Percentiles rank a stretch among this genome's conserved stretches.
phyloP scores from a whole-genome alignment of 78 protist species.

The Dictyostelium intermedium region DNA sequence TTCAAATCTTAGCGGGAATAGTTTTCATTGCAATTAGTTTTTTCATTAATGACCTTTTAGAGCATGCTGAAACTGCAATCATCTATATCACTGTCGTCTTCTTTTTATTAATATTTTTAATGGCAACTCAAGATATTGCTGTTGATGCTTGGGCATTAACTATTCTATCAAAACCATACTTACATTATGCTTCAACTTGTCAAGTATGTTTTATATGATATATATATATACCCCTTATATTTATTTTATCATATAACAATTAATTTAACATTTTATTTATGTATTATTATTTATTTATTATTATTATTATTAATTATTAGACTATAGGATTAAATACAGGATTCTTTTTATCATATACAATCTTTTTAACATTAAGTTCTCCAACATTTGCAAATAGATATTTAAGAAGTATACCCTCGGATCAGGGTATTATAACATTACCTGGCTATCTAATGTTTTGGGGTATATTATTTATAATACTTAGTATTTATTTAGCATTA shows the following conservation, averaged over 20 bases:
- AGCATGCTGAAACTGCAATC: background rate
- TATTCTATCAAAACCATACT: slow-evolving; percentile 58
- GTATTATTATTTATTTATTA: background rate
- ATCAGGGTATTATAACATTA: background rate
- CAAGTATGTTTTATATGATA: slow-evolving; percentile 44
- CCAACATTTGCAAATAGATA: slow-evolving; percentile 78
- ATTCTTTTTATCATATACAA: slow-evolving; percentile 83
- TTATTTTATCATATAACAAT: background rate
- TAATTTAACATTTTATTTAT: background rate
- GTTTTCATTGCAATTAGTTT: slow-evolving; percentile 10
- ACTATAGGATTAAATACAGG: slow-evolving; percentile 84
- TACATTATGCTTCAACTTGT: slow-evolving; percentile 84
- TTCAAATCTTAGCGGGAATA: slow-evolving; percentile 68
- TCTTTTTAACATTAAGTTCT: slow-evolving; percentile 81
- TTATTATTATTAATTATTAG: background rate
- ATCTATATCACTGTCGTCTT: background rate
- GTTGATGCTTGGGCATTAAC: slow-evolving; percentile 94
- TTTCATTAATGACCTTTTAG: slow-evolving; percentile 17
- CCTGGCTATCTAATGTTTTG: slow-evolving; percentile 40
- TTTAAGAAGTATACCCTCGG: slow-evolving; percentile 17
- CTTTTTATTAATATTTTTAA: slow-evolving; percentile 19
- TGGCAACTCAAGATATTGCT: slow-evolving; percentile 94
- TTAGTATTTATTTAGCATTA: slow-evolving; percentile 44
- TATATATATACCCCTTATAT: no score
- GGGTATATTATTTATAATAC: slow-evolving; percentile 52